These are phyloP conservation scores for Mimosa pudica DNA, from an alignment of 306 rosid species.

Conservation along the genomic window DNA sequence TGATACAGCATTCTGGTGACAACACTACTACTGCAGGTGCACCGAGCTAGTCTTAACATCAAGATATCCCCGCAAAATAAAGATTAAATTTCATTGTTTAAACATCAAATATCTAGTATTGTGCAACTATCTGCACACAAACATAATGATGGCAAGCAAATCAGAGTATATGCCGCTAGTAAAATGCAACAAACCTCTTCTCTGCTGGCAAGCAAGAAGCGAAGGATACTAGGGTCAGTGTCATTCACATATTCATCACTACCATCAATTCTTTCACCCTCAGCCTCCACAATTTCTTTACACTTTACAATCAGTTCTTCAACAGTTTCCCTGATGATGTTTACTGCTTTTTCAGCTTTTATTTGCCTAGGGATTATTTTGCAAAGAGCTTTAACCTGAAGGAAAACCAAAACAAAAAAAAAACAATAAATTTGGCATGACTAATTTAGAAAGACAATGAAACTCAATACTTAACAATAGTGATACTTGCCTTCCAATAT, in stretches of 20 bases:
- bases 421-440: not conserved
- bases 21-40: not conserved
- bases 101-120: not conserved
- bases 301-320: conserved; percentile 89
- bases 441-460: conserved; percentile 2
- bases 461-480: conserved; percentile 4
- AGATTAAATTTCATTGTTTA: not conserved
- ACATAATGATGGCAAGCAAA: conserved; percentile 27
- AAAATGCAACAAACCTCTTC: conserved; percentile 67
- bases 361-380: conserved; percentile 90
- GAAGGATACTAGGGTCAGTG: conserved; percentile 87
- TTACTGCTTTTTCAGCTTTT: conserved; percentile 85
- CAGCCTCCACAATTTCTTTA: conserved; percentile 87
- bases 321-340: conserved; percentile 67
- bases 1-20: not conserved
- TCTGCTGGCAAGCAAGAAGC: conserved; percentile 90
- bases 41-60: not conserved
- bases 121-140: not conserved
- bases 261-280: conserved; percentile 80
- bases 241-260: conserved; percentile 84
- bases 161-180: not conserved
- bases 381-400: conserved; percentile 68
- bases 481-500: conserved; percentile 79
- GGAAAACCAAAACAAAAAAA: conserved; percentile 3
- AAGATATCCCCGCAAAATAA: not conserved